phyloP scores from a whole-genome alignment of 2,329 filamentous ascomycete genomes.

The Pseudocercospora fuligena region DNA sequence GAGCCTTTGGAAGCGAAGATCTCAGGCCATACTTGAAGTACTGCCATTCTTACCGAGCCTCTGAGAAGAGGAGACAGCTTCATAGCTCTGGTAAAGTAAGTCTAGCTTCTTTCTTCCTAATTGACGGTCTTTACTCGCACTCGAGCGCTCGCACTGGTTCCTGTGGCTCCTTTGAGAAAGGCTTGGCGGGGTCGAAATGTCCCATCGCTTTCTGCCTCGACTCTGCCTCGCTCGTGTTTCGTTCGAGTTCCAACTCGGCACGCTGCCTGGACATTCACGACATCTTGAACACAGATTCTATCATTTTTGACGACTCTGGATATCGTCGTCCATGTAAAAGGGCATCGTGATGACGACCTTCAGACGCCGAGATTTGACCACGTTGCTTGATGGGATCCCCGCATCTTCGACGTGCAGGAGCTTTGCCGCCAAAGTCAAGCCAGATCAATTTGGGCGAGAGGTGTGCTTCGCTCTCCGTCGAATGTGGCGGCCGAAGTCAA shows the following conservation, averaged over 20 bases:
- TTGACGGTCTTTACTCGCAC: neutral
- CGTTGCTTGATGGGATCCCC: neutral
- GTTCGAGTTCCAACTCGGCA: neutral
- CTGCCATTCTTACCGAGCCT: neutral
- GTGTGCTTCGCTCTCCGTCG: neutral
- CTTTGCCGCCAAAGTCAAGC: neutral
- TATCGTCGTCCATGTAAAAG: neutral
- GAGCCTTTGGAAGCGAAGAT: neutral
- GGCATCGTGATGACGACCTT: neutral
- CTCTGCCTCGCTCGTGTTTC: neutral
- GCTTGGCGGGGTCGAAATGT: neutral
- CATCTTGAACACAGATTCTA: neutral
- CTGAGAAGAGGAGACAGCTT: neutral
- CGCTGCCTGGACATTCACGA: no score
- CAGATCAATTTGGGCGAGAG: neutral
- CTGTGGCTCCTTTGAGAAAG: neutral
- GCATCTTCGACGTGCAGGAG: neutral
- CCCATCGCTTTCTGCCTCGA: neutral
- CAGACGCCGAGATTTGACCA: neutral
- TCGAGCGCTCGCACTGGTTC: neutral
- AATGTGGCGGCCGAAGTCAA: neutral
- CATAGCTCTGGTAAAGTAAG: neutral
- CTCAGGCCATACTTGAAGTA: neutral
- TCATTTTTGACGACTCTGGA: neutral
- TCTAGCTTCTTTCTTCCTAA: neutral